Evolutionary conservation across 1,284 basidiomycete species (phyloP), one percentile per base, ranked within the genome.

Genomic region (Hymenochaete sp.): DNA sequence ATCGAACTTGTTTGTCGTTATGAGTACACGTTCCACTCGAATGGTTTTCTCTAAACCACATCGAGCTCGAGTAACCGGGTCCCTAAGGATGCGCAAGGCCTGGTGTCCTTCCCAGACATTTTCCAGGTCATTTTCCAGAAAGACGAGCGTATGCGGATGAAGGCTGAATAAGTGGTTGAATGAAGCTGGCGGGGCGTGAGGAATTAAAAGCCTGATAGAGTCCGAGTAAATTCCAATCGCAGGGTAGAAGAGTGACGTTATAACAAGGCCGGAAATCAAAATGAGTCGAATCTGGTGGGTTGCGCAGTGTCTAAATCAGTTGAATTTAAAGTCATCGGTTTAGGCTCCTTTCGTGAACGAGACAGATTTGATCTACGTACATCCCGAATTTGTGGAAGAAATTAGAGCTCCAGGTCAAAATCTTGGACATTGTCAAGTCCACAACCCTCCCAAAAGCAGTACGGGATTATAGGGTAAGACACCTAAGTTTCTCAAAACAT

Each of bases 201-300:
- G 75, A 44, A 79, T 70, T 8, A 35, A 19, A 35, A 78, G 77
- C 50, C 74, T 73, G 48, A 78, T 74, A 4, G 81, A 77, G 2
- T 82, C 81, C 24, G 83, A 77, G 61, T 92, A 93, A 42, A 90
- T 73, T 37, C 88, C 81, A 38, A 96, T 75, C 8, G 91, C 89
- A 3, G 92, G 92, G 57, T 93, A 97, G 61, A 95, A 89, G 41
- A 98, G 79, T 32, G 89, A 92, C 38, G 93, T 95, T 67, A 98
- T 97, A 57, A 98, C 89, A 50, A 97, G 75, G 49, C 87, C 85
- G 47, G 91, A 95, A 49, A 96, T 83, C 51, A 98, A 75, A 56
- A 98, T 84, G 27, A 96, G 85, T 43, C 92, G 82, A 45, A 95
- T 93, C 69, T 96, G 90, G 61, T 91, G 87, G 4, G 82, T 87